Base-by-base conservation (phyloP, 345 rosid species). In the Brassica nigra region DNA sequence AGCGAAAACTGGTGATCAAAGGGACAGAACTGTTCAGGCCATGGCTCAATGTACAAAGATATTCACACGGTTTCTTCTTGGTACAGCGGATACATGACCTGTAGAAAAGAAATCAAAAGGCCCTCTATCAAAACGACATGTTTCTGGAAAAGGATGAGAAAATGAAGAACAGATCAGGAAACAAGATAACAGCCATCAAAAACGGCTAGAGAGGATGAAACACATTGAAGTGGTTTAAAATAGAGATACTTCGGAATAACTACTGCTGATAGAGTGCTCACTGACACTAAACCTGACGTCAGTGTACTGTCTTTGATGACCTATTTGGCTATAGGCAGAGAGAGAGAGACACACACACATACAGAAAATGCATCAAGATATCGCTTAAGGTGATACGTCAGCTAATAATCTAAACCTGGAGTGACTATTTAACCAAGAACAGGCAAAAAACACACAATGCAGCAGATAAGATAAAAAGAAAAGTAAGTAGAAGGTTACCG, bases 121-220 rank as follows among this genome's bases (percentile, higher is more conserved):
- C 84, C 86, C 83, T 86, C 27, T 70, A 91, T 88, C 96, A 90
- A 94, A 85, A 84, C 77, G 90, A 86, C 84, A 89, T 87, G 9
- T 65, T 75, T 82, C 59, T 66, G 62, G 85, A 79, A 78, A 77
- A 62, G 62, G 28, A 58, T 68, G 64, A 67, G 68, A 67, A 55
- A 67, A 66, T 49, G 83, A 75, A 75, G 69, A 80, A 15, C 20
- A 23, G 8, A 52, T 37, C 73, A 2, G 61, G 49, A 65, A 66
- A 23, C 15, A 39, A 70, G 70, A 16, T 20, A 65, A 62, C 52
- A 74, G n/a, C 16, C 63, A 31, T 71, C 66, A 55, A 5, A 66
- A 23, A 1, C 68, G 70, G 70, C 69, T 37, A 74, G 57, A 71
- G 62, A 37, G 67, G 72, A 27, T 28, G 18, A 37, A 71, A 68